A percentile compares a stretch with the other conserved stretches of the same genome.
Conservation (phyloP, 2,329 filamentous ascomycete species). For the Diaporthe longicolla region DNA sequence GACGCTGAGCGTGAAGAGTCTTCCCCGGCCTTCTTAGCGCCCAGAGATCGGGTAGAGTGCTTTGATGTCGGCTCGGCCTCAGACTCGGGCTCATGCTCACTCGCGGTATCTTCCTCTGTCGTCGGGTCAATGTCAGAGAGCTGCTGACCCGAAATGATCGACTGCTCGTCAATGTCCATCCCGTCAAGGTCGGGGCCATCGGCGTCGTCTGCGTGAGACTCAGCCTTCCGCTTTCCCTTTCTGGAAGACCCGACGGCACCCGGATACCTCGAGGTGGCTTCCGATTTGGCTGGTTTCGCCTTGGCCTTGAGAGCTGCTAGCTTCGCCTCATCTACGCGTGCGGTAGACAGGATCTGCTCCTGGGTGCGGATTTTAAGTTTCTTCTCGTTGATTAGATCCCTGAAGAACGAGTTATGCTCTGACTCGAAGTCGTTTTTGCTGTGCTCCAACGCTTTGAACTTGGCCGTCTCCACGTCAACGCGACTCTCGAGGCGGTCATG, state of each 20-base stretch:
- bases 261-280: conserved; percentile 7
- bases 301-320: conserved; percentile 16
- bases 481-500: conserved; percentile 66
- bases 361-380: conserved; percentile 85
- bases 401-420: conserved; percentile 77
- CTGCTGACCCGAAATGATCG: neutral
- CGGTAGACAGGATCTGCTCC: conserved; percentile 69
- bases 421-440: conserved; percentile 78
- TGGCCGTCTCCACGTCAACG: conserved; percentile 70
- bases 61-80: neutral
- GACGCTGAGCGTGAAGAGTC: conserved; percentile 25
- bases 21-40: conserved; percentile 26
- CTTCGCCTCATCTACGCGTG: conserved; percentile 50
- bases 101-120: conserved; percentile 39
- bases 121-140: conserved; percentile 32
- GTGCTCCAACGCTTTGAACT: conserved; percentile 76
- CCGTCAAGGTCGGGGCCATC: conserved; percentile 16
- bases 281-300: neutral
- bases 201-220: conserved; percentile 1
- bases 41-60: neutral
- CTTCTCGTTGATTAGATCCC: conserved; percentile 81
- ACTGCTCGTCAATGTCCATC: conserved; percentile 38
- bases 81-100: conserved; percentile 33
- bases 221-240: conserved; percentile 41
- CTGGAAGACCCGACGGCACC: conserved; percentile 24